Percentiles rank a stretch among this genome's conserved stretches.
Evolutionary conservation across 2,329 filamentous ascomycete species (phyloP).

Genomic region (Colletotrichum sp.): DNA sequence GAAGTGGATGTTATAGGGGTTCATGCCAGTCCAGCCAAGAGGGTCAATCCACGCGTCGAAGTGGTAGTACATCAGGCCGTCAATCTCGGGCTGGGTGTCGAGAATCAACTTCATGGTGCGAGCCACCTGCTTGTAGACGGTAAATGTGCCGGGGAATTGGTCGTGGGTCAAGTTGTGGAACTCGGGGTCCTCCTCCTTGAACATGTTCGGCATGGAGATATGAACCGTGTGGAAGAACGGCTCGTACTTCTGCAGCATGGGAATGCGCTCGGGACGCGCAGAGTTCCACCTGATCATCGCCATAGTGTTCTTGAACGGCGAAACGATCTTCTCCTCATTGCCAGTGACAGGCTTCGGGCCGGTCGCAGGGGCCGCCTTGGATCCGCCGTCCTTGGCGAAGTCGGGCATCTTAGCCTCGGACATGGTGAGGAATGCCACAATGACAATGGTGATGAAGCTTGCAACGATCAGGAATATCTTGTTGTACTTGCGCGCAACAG

Average conservation of each 20-base stretch:
- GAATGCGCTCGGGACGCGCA: slow-evolving; percentile 28
- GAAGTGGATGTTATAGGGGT: slow-evolving; percentile 32
- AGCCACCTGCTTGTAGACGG: slow-evolving; percentile 28
- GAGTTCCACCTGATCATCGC: slow-evolving; percentile 33
- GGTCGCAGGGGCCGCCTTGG: not conserved
- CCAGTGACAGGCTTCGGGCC: slow-evolving; percentile 4
- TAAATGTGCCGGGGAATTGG: slow-evolving; percentile 25
- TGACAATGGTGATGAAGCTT: slow-evolving; percentile 22
- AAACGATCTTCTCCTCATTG: slow-evolving; percentile 19
- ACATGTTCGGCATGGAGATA: slow-evolving; percentile 28
- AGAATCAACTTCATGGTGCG: slow-evolving; percentile 34
- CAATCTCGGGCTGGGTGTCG: slow-evolving; percentile 29
- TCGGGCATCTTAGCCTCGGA: slow-evolving; percentile 22
- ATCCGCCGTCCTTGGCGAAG: slow-evolving; percentile 9
- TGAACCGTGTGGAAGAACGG: slow-evolving; percentile 35
- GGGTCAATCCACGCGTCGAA: slow-evolving; percentile 38
- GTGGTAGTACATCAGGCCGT: slow-evolving; percentile 34
- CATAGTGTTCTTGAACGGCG: slow-evolving; percentile 32
- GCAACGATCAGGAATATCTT: slow-evolving; percentile 11
- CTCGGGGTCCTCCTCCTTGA: slow-evolving; percentile 15
- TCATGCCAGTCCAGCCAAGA: slow-evolving; percentile 27
- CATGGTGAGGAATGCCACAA: slow-evolving; percentile 24
- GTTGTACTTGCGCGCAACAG: slow-evolving; percentile 20
- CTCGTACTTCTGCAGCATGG: slow-evolving; percentile 28
- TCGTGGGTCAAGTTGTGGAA: slow-evolving; percentile 32